Conservation (phyloP, 2,329 filamentous ascomycete genomes). For the Ophiostoma sp. region DNA sequence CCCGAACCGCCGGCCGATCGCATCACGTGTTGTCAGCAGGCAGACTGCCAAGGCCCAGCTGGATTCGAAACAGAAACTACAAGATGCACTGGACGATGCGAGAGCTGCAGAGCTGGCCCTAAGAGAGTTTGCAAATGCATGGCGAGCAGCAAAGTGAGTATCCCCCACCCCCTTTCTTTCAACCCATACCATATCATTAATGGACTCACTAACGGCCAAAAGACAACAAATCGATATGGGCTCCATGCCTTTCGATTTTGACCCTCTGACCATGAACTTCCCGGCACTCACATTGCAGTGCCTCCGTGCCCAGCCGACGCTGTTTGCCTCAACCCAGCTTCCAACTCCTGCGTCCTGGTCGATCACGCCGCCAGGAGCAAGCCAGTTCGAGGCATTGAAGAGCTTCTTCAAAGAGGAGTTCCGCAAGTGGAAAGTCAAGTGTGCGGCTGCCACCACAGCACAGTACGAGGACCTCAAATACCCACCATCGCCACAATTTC, state of each 20-base stretch:
- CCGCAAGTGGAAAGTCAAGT: slow-evolving; percentile 60
- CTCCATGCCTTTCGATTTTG: slow-evolving; percentile 71
- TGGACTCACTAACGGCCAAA: neutral
- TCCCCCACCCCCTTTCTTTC: neutral
- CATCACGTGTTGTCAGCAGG: slow-evolving; percentile 50
- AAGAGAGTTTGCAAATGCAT: slow-evolving; percentile 76
- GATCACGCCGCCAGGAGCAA: slow-evolving; percentile 69
- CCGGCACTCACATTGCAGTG: slow-evolving; percentile 80
- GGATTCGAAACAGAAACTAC: slow-evolving; percentile 62
- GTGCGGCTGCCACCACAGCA: slow-evolving; percentile 51
- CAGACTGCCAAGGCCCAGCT: slow-evolving; percentile 60
- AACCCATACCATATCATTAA: neutral
- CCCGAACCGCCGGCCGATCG: slow-evolving; percentile 39
- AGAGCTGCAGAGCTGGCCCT: slow-evolving; percentile 82
- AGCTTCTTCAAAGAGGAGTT: slow-evolving; percentile 68
- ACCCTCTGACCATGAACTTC: slow-evolving; percentile 82
- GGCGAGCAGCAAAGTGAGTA: slow-evolving; percentile 77
- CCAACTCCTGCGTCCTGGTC: slow-evolving; percentile 79
- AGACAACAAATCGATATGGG: slow-evolving; percentile 51
- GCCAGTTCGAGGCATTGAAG: slow-evolving; percentile 72
- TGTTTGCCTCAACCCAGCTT: slow-evolving; percentile 80
- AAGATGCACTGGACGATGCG: slow-evolving; percentile 75
- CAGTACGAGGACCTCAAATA: slow-evolving; percentile 54
- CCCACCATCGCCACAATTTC: slow-evolving; percentile 44
- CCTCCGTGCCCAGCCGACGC: slow-evolving; percentile 74